phyloP scores from a whole-genome alignment of 306 rosid species.

The Malus domestica region DNA sequence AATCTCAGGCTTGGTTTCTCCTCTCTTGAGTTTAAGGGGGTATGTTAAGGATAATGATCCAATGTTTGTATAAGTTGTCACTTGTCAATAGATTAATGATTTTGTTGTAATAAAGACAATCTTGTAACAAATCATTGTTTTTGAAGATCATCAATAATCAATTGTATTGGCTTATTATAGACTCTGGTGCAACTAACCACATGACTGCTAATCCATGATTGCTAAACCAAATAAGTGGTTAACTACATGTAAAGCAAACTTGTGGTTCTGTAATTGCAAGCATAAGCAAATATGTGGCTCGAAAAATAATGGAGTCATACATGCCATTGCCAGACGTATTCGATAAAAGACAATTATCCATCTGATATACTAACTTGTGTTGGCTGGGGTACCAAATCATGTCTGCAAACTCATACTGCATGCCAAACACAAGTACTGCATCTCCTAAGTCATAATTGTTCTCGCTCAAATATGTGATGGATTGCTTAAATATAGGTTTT shows the following conservation, averaged over 20 bases:
- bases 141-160: too few species aligned
- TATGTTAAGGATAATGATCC: too few species aligned
- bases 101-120: too few species aligned
- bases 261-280: slow-evolving; percentile 37
- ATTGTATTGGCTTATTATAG: too few species aligned
- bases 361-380: slow-evolving; percentile 41
- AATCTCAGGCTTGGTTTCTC: too few species aligned
- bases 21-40: too few species aligned
- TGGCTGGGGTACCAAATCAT: slow-evolving; percentile 74
- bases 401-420: slow-evolving; percentile 55
- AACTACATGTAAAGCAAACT: slow-evolving; percentile 12
- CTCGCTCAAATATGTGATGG: slow-evolving; percentile 42
- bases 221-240: too few species aligned
- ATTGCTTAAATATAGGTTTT: slow-evolving; percentile 65
- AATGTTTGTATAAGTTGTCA: too few species aligned
- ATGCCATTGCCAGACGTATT: slow-evolving; percentile 49
- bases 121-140: too few species aligned
- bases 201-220: too few species aligned
- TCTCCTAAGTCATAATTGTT: slow-evolving; percentile 52
- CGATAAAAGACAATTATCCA: slow-evolving; percentile 51
- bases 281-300: slow-evolving; percentile 29
- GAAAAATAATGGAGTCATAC: slow-evolving; percentile 56
- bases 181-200: too few species aligned
- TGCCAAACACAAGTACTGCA: slow-evolving; percentile 41
- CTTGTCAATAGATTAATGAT: too few species aligned